phyloP scores from a whole-genome alignment of 306 rosid species.

The Trichosanthes cucumerina region DNA sequence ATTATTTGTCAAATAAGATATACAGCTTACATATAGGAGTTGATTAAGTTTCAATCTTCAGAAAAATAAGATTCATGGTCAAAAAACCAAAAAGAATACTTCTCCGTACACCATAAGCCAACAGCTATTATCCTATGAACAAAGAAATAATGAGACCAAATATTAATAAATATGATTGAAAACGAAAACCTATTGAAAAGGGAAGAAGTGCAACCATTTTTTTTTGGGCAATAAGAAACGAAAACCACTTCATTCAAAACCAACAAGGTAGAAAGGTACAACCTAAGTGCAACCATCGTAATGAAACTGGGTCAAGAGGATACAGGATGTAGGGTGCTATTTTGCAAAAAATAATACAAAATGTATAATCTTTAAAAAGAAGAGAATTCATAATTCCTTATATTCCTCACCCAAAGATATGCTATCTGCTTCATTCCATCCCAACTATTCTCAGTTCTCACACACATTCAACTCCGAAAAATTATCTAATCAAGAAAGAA shows the following conservation, averaged over 20 bases:
- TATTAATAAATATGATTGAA: background rate
- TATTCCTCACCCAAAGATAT: background rate
- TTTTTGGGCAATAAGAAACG: too few species aligned
- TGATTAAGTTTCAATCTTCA: background rate
- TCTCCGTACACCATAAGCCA: background rate
- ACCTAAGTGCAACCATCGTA: background rate
- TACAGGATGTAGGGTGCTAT: background rate
- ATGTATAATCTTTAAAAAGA: background rate
- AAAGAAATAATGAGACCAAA: background rate
- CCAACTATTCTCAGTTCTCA: slow-evolving; percentile 1
- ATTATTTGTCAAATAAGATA: background rate
- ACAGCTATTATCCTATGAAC: background rate
- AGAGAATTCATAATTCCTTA: background rate
- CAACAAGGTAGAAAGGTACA: too few species aligned
- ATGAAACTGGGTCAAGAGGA: background rate
- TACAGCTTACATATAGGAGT: background rate
- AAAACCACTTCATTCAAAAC: too few species aligned
- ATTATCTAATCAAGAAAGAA: background rate
- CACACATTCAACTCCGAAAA: background rate
- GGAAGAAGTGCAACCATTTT: background rate
- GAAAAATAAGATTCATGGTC: background rate
- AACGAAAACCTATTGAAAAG: background rate
- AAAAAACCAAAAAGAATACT: background rate
- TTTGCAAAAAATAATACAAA: background rate
- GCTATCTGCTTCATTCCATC: background rate